These are phyloP conservation scores for Mortierella alpina DNA, from an alignment of 192 early-diverging fungal species.

Conservation along the genomic window DNA sequence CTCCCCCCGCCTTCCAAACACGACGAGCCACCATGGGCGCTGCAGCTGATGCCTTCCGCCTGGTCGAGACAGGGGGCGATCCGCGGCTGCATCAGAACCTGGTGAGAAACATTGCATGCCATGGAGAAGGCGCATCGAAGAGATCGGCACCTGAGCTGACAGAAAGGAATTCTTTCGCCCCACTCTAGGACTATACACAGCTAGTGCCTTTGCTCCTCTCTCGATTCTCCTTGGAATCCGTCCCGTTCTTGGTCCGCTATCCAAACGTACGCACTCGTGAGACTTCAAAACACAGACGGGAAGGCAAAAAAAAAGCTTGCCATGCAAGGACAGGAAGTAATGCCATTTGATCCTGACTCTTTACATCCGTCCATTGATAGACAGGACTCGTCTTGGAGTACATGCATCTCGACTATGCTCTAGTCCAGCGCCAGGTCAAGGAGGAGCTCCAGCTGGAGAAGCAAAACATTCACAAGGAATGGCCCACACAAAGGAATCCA, in stretches of 20 bases:
- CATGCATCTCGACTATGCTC: conserved; percentile 27
- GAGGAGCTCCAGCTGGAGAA: conserved; percentile 46
- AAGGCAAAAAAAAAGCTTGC: neutral
- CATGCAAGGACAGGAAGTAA: too few species aligned
- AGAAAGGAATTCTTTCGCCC: neutral
- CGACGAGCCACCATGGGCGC: neutral
- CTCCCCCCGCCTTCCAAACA: neutral
- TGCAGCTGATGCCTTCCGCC: conserved; percentile 31
- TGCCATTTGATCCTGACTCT: neutral
- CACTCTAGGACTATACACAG: conserved; percentile 29
- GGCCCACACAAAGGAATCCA: neutral
- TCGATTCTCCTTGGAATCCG: conserved; percentile 13
- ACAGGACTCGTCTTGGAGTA: conserved; percentile 19
- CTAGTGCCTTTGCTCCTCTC: conserved; percentile 30
- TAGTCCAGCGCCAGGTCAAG: conserved; percentile 48
- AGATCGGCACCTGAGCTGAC: neutral
- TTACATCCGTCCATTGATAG: neutral
- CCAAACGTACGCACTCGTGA: conserved; percentile 19
- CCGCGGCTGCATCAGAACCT: conserved; percentile 27
- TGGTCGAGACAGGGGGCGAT: conserved; percentile 48
- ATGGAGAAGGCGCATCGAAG: neutral
- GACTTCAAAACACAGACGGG: neutral
- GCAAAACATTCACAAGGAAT: neutral
- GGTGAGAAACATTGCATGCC: conserved; percentile 5
- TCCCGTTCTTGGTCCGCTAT: conserved; percentile 32